Evolutionary conservation across 2,329 filamentous ascomycete genomes (phyloP), one percentile per base, ranked within the genome.

Genomic region (Cytospora paraplurivora): DNA sequence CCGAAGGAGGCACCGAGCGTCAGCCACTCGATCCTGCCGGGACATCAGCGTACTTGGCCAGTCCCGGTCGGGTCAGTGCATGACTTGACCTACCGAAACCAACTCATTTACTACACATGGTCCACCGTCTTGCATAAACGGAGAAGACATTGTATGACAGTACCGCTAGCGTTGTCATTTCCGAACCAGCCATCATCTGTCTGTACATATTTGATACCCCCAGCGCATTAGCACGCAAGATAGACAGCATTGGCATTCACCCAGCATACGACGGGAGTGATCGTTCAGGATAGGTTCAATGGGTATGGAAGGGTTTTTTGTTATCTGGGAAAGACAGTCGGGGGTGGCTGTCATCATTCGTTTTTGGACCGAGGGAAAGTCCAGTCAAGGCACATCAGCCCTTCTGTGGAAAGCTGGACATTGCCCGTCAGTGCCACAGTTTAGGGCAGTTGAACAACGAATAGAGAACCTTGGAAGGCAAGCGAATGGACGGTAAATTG

Each of bases 141-240:
- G 44, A 47, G 12, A 21, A 47, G 44, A 47, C 44, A 41, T n/a
- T 47, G 44, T n/a, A 47, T 21, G n/a, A 47, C n/a, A 12, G 19
- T 21, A 17, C 44, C n/a, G 44, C 21, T 47, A 19, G 44, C 44
- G n/a, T 47, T 19, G 7, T 44, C 6, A 13, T 21, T 47, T 47
- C 10, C 44, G 44, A 47, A 19, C 41, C 41, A 44, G 41, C 44
- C 44, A 47, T 47, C 44, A 47, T 47, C 44, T 47, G n/a, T 47
- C 27, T 27, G 27, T 27, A 27, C 27, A 27, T 27, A 21, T 21
- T 47, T 21, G 44, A 47, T 47, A 47, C 44, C 44, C 44, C 8
- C 44, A 12, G 44, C 44, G 44, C 44, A 47, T 47, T 47, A n/a
- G 41, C n/a, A 47, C 44, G n/a, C n/a, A 21, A 19, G 44, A 47